phyloP scores from a whole-genome alignment of 1,284 basidiomycete species.

The Exobasidium cylindrosporum region DNA sequence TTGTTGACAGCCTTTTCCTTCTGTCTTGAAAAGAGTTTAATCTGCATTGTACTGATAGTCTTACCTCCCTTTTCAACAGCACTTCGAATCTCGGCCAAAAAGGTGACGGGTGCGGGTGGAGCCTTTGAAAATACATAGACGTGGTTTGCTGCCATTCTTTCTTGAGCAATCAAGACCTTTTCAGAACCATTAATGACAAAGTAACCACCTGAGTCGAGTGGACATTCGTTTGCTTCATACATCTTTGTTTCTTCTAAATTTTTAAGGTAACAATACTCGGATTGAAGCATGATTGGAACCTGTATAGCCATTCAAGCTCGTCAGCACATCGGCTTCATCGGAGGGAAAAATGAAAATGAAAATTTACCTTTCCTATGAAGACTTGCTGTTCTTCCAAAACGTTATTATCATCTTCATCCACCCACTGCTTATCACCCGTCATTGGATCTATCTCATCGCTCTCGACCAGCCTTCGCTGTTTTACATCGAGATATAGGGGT shows the following conservation, averaged over 20 bases:
- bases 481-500: conserved; percentile 94
- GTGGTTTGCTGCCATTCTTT: conserved; percentile 98
- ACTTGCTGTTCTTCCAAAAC: conserved; percentile 70
- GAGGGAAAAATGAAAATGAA: too few species aligned
- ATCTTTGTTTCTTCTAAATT: conserved; percentile 75
- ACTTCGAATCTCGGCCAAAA: conserved; percentile 93
- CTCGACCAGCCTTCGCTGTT: conserved; percentile 76
- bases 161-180: conserved; percentile 98
- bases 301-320: conserved; percentile 57
- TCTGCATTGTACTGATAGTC: conserved; percentile 95
- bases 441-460: conserved; percentile 66
- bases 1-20: conserved; percentile 78
- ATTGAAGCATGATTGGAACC: conserved; percentile 97
- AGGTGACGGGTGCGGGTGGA: conserved; percentile 91
- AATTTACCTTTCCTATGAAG: conserved; percentile 86
- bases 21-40: conserved; percentile 90
- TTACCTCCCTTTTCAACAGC: conserved; percentile 98
- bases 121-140: conserved; percentile 99
- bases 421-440: conserved; percentile 79
- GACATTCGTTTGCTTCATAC: conserved; percentile 92
- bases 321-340: too few species aligned
- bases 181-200: conserved; percentile 99
- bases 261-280: conserved; percentile 88
- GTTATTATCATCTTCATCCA: conserved; percentile 63
- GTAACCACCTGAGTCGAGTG: conserved; percentile 90